Conservation (phyloP, 2,329 filamentous ascomycete species). For the Alternaria gaisen region DNA sequence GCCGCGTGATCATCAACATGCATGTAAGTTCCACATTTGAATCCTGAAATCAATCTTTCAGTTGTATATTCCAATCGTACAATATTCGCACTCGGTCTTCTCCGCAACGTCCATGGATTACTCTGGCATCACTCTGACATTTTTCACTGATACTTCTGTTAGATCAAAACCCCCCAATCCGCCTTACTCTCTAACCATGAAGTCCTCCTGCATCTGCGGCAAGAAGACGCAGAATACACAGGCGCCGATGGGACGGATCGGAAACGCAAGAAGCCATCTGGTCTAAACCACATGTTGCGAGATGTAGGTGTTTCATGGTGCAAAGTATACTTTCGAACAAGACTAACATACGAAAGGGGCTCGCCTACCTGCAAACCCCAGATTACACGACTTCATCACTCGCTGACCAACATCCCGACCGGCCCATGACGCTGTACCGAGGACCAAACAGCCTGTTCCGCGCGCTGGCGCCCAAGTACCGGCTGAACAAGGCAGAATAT, state of each 20-base stretch:
- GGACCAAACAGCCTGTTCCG: constrained; percentile 44
- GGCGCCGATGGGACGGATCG: constrained; percentile 41
- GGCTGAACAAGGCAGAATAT: constrained; percentile 50
- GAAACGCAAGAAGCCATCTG: constrained; percentile 53
- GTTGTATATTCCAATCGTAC: neutral
- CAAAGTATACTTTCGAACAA: neutral
- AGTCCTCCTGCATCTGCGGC: constrained; percentile 62
- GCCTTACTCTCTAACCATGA: constrained; percentile 77
- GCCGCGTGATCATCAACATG: neutral
- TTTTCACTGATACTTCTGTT: constrained; percentile 2
- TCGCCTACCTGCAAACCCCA: constrained; percentile 55
- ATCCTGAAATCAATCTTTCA: neutral
- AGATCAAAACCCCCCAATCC: constrained; percentile 75
- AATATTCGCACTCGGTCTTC: neutral
- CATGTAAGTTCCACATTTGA: neutral
- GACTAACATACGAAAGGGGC: constrained; percentile 49
- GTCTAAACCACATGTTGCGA: constrained; percentile 68
- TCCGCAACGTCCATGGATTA: no score
- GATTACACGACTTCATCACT: constrained; percentile 32
- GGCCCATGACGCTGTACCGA: constrained; percentile 48
- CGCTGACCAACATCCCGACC: constrained; percentile 27
- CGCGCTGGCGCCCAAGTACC: constrained; percentile 39
- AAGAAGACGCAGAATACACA: constrained; percentile 46
- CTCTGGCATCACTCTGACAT: neutral
- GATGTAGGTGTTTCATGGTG: constrained; percentile 61